These are phyloP conservation scores for California macrophylla DNA, from an alignment of 441 rosid species.

Conservation along the genomic window DNA sequence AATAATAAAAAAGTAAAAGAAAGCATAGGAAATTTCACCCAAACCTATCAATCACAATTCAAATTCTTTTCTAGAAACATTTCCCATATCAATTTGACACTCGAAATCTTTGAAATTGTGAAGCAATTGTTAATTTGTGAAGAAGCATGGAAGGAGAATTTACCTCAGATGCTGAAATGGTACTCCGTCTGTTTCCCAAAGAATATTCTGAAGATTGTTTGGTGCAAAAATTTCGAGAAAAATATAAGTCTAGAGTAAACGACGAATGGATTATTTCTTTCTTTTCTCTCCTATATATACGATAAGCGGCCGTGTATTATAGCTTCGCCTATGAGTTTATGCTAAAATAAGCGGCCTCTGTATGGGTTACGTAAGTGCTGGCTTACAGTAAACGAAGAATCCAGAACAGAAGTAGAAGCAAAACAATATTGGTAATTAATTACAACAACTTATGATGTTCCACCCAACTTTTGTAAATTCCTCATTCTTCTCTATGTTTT, in stretches of 20 bases:
- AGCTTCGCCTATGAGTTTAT: neutral
- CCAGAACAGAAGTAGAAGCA: conserved; percentile 7
- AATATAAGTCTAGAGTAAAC: neutral
- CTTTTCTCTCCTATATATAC: neutral
- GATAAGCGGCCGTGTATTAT: conserved; percentile 26
- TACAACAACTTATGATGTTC: too few species aligned
- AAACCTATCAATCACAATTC: neutral
- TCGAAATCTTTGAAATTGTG: neutral
- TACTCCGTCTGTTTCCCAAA: neutral
- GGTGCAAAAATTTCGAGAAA: neutral
- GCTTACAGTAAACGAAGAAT: conserved; percentile 13
- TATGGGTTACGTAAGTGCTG: conserved; percentile 23
- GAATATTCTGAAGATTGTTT: neutral
- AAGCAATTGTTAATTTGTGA: neutral
- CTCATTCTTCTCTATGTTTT: too few species aligned
- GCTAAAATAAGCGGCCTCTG: conserved; percentile 23
- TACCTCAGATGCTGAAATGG: conserved; percentile 9
- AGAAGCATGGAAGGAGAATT: conserved; percentile 13
- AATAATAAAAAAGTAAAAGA: neutral
- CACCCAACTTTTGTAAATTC: too few species aligned
- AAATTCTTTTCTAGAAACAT: neutral
- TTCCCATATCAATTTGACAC: neutral
- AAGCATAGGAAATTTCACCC: neutral
- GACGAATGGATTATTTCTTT: neutral
- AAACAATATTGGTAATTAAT: too few species aligned